Conservation (phyloP, 2,329 filamentous ascomycete species). For the Balansia obtecta region DNA sequence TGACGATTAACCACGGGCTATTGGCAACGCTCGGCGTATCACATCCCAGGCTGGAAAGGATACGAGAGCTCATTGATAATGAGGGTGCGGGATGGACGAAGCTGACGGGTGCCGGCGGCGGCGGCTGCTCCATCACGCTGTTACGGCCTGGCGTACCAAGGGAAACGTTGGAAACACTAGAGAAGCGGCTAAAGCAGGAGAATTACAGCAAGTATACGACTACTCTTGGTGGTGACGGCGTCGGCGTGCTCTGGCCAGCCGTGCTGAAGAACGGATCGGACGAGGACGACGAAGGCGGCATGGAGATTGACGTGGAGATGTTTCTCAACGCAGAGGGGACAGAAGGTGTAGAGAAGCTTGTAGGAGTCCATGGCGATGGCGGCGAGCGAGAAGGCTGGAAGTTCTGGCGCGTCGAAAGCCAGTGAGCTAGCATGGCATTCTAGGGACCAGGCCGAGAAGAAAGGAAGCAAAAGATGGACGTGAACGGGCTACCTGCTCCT, state of each 20-base stretch:
- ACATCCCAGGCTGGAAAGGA: slow-evolving; percentile 81
- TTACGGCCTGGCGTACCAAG: slow-evolving; percentile 53
- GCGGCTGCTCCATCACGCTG: slow-evolving; percentile 88
- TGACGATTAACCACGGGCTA: slow-evolving; percentile 88
- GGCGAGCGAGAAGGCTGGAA: slow-evolving; percentile 73
- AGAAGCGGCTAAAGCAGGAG: slow-evolving; percentile 52
- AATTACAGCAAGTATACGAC: slow-evolving; percentile 80
- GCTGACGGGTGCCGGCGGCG: slow-evolving; percentile 87
- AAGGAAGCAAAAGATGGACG: background rate
- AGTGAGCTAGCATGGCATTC: slow-evolving; percentile 9
- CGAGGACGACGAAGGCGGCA: slow-evolving; percentile 65
- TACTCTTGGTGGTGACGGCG: slow-evolving; percentile 82
- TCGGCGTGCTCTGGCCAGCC: slow-evolving; percentile 89
- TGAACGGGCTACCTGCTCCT: no score
- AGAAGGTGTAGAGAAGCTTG: slow-evolving; percentile 75
- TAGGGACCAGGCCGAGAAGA: background rate
- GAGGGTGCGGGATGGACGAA: slow-evolving; percentile 93
- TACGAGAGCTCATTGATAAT: slow-evolving; percentile 83
- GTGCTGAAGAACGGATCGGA: slow-evolving; percentile 76
- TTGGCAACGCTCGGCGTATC: slow-evolving; percentile 87
- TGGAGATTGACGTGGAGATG: slow-evolving; percentile 81
- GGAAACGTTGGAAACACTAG: slow-evolving; percentile 48
- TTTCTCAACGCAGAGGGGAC: slow-evolving; percentile 74
- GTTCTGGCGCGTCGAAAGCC: slow-evolving; percentile 60
- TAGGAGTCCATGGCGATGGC: slow-evolving; percentile 60